Percentiles rank a stretch among this genome's conserved stretches.
These are phyloP conservation scores for Telfairia occidentalis DNA, from an alignment of 331 rosid genomes.

Conservation along the genomic window DNA sequence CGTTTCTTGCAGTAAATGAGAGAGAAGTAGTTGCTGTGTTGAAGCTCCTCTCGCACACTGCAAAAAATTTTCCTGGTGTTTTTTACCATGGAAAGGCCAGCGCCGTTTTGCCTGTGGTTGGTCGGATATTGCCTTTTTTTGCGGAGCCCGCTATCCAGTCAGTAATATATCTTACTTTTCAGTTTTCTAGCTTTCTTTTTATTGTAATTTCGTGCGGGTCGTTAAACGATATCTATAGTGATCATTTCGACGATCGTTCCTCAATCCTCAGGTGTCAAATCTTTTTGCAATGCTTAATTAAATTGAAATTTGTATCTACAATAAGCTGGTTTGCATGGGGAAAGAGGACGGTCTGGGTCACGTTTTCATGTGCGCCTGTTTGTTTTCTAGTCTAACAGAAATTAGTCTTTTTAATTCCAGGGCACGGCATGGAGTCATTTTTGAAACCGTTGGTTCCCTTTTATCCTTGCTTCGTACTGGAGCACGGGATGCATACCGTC, in stretches of 20 bases:
- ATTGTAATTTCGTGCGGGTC: not conserved
- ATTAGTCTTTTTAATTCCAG: slow-evolving; percentile 27
- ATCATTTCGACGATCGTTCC: not conserved
- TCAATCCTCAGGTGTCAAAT: not conserved
- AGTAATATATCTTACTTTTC: not conserved
- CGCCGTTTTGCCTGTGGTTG: slow-evolving; percentile 48
- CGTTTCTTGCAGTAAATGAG: slow-evolving; percentile 38
- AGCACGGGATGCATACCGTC: slow-evolving; percentile 53
- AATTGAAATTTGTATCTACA: not conserved
- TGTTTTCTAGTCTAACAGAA: not conserved
- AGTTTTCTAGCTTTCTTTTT: not conserved
- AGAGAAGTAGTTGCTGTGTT: slow-evolving; percentile 60
- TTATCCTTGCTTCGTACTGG: slow-evolving; percentile 68
- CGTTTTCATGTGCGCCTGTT: not conserved
- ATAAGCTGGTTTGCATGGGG: not conserved
- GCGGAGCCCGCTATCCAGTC: slow-evolving; percentile 57
- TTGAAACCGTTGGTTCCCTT: slow-evolving; percentile 66
- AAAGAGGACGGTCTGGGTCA: not conserved
- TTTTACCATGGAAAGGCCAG: slow-evolving; percentile 55
- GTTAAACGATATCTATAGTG: not conserved
- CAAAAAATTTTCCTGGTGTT: slow-evolving; percentile 63
- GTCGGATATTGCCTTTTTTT: slow-evolving; percentile 73
- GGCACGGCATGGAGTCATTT: slow-evolving; percentile 55
- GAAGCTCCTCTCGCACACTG: slow-evolving; percentile 56
- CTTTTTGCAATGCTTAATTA: not conserved